phyloP scores from a whole-genome alignment of 345 rosid genomes.

The Eucalyptus marginata region DNA sequence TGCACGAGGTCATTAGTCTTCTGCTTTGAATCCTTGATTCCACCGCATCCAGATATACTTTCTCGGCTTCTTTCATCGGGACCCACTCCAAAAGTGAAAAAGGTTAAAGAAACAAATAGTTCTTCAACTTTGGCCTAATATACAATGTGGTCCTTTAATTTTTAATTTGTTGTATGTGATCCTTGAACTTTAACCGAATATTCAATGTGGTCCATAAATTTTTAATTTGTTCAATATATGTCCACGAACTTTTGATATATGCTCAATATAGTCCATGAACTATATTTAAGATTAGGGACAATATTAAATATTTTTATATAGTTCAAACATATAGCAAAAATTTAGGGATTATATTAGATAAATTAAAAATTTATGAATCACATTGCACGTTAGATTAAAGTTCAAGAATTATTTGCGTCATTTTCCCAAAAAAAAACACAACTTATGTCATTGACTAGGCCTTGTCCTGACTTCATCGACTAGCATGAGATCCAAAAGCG shows the following conservation, averaged over 20 bases:
- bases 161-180: too few species aligned
- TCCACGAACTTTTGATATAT: neutral
- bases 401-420: too few species aligned
- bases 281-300: too few species aligned
- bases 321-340: too few species aligned
- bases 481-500: neutral
- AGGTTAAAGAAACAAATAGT: too few species aligned
- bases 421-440: too few species aligned
- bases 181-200: accelerated
- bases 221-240: neutral
- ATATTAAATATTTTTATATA: too few species aligned
- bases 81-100: neutral
- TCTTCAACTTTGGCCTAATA: neutral
- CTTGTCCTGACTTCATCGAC: neutral
- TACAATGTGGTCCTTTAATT: accelerated
- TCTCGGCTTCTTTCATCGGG: neutral
- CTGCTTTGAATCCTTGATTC: neutral
- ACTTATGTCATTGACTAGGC: too few species aligned
- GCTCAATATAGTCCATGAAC: too few species aligned
- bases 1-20: neutral
- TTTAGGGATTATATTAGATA: too few species aligned
- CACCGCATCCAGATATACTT: neutral
- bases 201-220: neutral
- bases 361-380: too few species aligned
- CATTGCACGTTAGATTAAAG: too few species aligned